These are phyloP conservation scores for Cladosporium sp. DNA, from an alignment of 2,329 filamentous ascomycete species.

Conservation along the genomic window DNA sequence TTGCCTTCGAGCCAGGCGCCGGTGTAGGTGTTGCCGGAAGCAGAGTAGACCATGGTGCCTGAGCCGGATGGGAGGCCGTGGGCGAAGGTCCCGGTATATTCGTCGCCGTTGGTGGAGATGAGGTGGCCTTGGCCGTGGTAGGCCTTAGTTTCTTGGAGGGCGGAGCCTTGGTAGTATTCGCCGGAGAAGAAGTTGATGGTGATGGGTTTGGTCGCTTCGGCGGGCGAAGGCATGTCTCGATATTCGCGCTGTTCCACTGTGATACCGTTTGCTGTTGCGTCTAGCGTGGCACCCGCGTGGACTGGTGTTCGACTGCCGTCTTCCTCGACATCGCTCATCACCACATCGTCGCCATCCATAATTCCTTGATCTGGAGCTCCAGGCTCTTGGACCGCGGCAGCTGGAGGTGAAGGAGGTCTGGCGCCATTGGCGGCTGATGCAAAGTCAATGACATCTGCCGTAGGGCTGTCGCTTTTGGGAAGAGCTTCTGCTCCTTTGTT, in stretches of 20 bases:
- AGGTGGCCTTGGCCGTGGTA: slow-evolving; percentile 54
- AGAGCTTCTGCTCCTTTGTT: background rate
- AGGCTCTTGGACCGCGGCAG: background rate
- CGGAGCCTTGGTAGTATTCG: slow-evolving; percentile 54
- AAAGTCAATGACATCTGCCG: background rate
- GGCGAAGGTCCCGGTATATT: slow-evolving; percentile 53
- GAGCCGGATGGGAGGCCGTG: slow-evolving; percentile 52
- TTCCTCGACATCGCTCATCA: slow-evolving; percentile 29
- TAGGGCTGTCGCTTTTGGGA: background rate
- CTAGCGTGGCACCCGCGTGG: slow-evolving; percentile 30
- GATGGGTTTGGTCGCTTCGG: slow-evolving; percentile 36
- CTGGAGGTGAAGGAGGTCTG: background rate
- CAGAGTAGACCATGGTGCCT: slow-evolving; percentile 54
- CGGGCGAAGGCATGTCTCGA: background rate
- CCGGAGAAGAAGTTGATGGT: slow-evolving; percentile 52
- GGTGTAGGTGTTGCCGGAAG: slow-evolving; percentile 60
- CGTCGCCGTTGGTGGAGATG: slow-evolving; percentile 51
- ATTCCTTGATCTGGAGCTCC: slow-evolving; percentile 21
- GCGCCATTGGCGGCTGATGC: background rate
- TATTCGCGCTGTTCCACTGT: slow-evolving; percentile 13
- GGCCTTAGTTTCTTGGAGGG: slow-evolving; percentile 36
- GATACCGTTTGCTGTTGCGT: slow-evolving; percentile 42
- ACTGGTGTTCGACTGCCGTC: slow-evolving; percentile 3
- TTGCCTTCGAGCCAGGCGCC: slow-evolving; percentile 61
- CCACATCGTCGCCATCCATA: slow-evolving; percentile 36